phyloP scores from a whole-genome alignment of 2,329 filamentous ascomycete species.

The Apiospora malaysiana region DNA sequence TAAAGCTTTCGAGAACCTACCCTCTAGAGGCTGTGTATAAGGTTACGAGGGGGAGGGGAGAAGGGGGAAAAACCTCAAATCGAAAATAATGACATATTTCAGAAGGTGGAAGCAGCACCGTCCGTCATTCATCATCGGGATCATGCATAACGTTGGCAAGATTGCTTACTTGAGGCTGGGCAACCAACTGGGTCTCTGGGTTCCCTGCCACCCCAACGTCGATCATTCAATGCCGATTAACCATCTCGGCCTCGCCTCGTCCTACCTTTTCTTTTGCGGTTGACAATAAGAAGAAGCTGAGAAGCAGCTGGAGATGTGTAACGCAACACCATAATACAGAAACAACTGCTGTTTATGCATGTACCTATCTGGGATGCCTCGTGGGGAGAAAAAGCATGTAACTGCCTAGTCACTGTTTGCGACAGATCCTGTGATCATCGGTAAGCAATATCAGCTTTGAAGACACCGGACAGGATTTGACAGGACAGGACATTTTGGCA shows the following conservation, averaged over 20 bases:
- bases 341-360: constrained; percentile 7
- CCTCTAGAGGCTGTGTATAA: background rate
- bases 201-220: background rate
- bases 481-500: too few relatives aligned
- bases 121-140: constrained; percentile 25
- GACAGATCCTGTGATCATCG: background rate
- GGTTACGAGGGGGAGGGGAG: background rate
- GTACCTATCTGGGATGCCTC: background rate
- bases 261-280: background rate
- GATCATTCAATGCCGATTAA: constrained; percentile 7
- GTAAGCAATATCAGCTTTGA: background rate
- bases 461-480: background rate
- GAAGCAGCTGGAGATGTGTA: background rate
- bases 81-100: background rate
- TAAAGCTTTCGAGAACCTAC: background rate
- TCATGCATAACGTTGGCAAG: constrained; percentile 45
- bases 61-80: background rate
- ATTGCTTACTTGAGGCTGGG: constrained; percentile 28
- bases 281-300: constrained; percentile 3
- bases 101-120: background rate
- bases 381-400: constrained; percentile 1
- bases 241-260: background rate
- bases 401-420: background rate
- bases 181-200: background rate
- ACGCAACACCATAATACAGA: background rate